Percentiles rank a stretch among this genome's conserved stretches.
phyloP scores from a whole-genome alignment of 202 grass and related monocot genomes.

The Bolboschoenoplectus hybrid region DNA sequence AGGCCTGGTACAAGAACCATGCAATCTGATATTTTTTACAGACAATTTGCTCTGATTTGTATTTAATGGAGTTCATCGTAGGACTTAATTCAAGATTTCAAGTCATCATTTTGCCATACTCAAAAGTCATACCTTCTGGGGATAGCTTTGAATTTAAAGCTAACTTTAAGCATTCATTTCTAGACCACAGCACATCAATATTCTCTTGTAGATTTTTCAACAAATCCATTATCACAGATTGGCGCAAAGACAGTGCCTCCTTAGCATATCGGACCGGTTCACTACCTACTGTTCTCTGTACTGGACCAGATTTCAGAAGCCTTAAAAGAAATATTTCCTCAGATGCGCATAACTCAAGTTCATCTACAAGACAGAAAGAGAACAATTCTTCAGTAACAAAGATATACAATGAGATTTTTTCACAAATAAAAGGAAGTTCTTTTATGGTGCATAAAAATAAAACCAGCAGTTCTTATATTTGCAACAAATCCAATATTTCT shows the following conservation, averaged over 20 bases:
- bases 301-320: conserved; percentile 56
- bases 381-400: conserved; percentile 42
- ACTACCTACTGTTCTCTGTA: conserved; percentile 42
- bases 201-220: conserved; percentile 77
- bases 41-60: not conserved
- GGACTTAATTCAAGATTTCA: not conserved
- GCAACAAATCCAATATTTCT: not conserved
- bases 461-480: not conserved
- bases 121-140: conserved; percentile 63
- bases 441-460: not conserved
- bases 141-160: conserved; percentile 62
- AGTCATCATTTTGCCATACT: not conserved
- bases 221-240: conserved; percentile 64
- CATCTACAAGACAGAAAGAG: conserved; percentile 56
- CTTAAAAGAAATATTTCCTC: conserved; percentile 89
- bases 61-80: not conserved
- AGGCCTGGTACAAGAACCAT: not conserved
- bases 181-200: conserved; percentile 60
- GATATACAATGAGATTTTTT: not conserved
- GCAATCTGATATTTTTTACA: conserved; percentile 3
- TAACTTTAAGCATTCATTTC: conserved; percentile 66
- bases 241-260: conserved; percentile 70
- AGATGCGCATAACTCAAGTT: conserved; percentile 59
- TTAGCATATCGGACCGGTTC: conserved; percentile 55
- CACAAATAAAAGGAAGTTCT: not conserved